These are phyloP conservation scores for Leccinum broughii DNA, from an alignment of 768 basidiomycete genomes.

Conservation along the genomic window DNA sequence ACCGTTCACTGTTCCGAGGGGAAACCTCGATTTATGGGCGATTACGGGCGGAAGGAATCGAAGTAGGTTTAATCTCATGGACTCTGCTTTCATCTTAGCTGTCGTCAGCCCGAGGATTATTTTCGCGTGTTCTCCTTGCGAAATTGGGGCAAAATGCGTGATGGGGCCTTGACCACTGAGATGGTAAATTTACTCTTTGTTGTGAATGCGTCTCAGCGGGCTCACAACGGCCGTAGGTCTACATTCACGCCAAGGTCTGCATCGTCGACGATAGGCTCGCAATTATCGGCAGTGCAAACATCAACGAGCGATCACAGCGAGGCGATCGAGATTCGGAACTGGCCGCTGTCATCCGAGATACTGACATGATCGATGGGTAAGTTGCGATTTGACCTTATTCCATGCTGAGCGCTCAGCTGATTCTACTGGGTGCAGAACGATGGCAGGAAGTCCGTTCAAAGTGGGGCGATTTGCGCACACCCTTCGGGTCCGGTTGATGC, in stretches of 20 bases:
- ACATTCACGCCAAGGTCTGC: constrained; percentile 73
- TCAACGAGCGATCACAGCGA: constrained; percentile 94
- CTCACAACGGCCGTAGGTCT: constrained; percentile 52
- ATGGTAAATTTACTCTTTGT: constrained; percentile 49
- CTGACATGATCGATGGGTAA: constrained; percentile 93
- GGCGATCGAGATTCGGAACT: constrained; percentile 98
- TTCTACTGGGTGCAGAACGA: constrained; percentile 51
- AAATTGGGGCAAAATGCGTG: constrained; percentile 90
- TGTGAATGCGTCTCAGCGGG: not conserved
- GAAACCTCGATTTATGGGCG: constrained; percentile 89
- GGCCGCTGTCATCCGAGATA: constrained; percentile 90
- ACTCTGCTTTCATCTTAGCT: not conserved
- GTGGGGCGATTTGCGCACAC: constrained; percentile 98
- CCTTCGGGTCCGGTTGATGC: constrained; percentile 90
- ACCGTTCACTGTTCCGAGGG: constrained; percentile 82
- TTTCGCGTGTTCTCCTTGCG: constrained; percentile 89
- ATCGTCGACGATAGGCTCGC: constrained; percentile 94
- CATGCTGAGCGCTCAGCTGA: not conserved
- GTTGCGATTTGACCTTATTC: constrained; percentile 22
- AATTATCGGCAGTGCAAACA: constrained; percentile 95
- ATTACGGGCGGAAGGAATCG: constrained; percentile 82
- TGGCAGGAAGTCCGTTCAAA: constrained; percentile 93
- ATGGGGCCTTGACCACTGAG: constrained; percentile 83
- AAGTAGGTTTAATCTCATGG: constrained; percentile 48
- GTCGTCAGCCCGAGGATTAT: constrained; percentile 83